Percentiles rank a stretch among this genome's conserved stretches.
Conservation (phyloP, 495 filamentous ascomycete species). For the Penicillium cosmopolitanum region DNA sequence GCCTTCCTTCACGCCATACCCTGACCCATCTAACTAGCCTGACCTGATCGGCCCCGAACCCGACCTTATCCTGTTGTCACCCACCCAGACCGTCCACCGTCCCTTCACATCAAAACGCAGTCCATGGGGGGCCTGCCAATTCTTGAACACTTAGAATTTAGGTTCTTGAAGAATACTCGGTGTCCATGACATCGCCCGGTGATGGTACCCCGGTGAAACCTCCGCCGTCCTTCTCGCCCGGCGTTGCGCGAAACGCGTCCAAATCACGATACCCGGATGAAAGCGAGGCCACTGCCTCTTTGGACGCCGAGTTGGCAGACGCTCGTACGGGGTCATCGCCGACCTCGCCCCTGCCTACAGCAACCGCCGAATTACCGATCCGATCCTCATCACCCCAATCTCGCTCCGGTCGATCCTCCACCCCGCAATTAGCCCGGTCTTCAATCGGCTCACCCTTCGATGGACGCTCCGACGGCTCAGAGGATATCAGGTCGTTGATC, state of each 20-base stretch:
- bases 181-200: constrained; percentile 65
- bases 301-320: constrained; percentile 54
- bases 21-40: too few relatives aligned
- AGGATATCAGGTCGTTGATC: constrained; percentile 74
- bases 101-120: constrained; percentile 24
- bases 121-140: constrained; percentile 42
- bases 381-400: constrained; percentile 55
- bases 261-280: constrained; percentile 52
- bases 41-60: neutral
- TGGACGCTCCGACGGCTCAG: constrained; percentile 51
- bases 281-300: constrained; percentile 42
- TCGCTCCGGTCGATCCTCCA: constrained; percentile 64
- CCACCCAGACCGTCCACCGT: neutral
- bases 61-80: constrained; percentile 17
- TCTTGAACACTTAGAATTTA: constrained; percentile 13
- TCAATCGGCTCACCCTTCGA: constrained; percentile 57
- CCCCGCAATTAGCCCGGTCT: constrained; percentile 58
- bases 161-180: constrained; percentile 32
- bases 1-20: too few relatives aligned
- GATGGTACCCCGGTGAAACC: constrained; percentile 65
- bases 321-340: constrained; percentile 56
- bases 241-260: constrained; percentile 54
- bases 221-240: constrained; percentile 59
- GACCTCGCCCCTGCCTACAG: constrained; percentile 39
- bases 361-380: constrained; percentile 43